Conservation (phyloP, 441 rosid genomes). For the Adansonia gregorii region DNA sequence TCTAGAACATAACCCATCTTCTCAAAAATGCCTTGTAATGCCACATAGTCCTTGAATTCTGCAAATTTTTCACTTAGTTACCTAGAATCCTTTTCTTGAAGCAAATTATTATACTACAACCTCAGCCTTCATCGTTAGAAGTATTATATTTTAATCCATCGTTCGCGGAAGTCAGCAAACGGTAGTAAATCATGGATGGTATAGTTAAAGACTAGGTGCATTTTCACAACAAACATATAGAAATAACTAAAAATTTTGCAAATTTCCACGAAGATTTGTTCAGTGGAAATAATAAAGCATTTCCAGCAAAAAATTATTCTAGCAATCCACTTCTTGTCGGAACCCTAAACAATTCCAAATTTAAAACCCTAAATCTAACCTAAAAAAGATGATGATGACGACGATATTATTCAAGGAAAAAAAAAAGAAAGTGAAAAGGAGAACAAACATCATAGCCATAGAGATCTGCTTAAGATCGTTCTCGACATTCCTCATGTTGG, state of each 20-base stretch:
- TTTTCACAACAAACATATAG: not conserved
- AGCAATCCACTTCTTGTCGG: not conserved
- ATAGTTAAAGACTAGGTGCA: not conserved
- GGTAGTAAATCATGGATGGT: not conserved
- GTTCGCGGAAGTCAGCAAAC: not conserved
- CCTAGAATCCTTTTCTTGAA: not conserved
- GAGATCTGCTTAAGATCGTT: conserved; percentile 93
- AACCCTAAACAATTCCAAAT: not conserved
- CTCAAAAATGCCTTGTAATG: not conserved
- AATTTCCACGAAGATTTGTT: not conserved
- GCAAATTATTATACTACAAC: not conserved
- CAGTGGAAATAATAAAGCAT: conserved; percentile 7
- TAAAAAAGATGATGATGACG: too few species aligned
- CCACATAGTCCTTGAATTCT: not conserved
- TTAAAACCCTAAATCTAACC: not conserved
- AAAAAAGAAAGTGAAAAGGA: not conserved
- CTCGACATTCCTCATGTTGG: conserved; percentile 85
- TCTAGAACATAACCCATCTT: not conserved
- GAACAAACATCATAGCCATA: conserved; percentile 87
- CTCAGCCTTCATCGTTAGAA: not conserved
- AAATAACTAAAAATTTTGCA: not conserved
- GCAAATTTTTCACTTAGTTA: conserved; percentile 6
- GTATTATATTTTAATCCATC: not conserved
- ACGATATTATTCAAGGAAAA: too few species aligned
- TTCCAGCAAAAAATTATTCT: not conserved